A percentile compares a stretch with the other conserved stretches of the same genome.
phyloP scores from a whole-genome alignment of 345 rosid genomes.

The Moricandia moricandioides region DNA sequence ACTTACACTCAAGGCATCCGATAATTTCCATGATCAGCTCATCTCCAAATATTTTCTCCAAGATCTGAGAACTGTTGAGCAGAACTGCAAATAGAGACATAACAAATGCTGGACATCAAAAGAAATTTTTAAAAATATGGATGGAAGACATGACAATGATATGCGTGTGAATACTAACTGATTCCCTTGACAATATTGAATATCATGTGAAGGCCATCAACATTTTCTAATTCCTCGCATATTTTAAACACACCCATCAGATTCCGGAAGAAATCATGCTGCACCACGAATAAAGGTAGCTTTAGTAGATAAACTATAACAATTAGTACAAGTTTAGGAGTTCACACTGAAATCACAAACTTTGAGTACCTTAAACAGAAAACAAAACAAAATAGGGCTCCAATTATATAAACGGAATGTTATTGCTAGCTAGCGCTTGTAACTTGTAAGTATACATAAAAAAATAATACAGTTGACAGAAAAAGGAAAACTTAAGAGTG shows the following conservation, averaged over 20 bases:
- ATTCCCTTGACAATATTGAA: slow-evolving; percentile 91
- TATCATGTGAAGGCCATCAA: slow-evolving; percentile 90
- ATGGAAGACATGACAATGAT: slow-evolving; percentile 10
- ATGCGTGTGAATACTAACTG: slow-evolving; percentile 50
- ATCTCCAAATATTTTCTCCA: slow-evolving; percentile 93
- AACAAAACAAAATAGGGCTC: background rate
- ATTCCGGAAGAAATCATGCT: slow-evolving; percentile 84
- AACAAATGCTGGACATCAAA: slow-evolving; percentile 7
- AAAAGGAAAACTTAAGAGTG: slow-evolving; percentile 20
- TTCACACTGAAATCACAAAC: slow-evolving; percentile 14
- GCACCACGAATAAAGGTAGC: slow-evolving; percentile 39
- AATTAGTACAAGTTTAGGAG: background rate
- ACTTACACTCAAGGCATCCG: slow-evolving; percentile 98
- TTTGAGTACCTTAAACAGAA: slow-evolving; percentile 6
- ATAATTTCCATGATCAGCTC: slow-evolving; percentile 92
- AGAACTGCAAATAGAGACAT: slow-evolving; percentile 55
- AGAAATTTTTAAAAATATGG: background rate
- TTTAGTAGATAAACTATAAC: slow-evolving; percentile 11
- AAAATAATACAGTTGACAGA: background rate
- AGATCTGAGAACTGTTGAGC: slow-evolving; percentile 86
- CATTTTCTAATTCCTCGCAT: slow-evolving; percentile 84
- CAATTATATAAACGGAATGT: slow-evolving; percentile 3
- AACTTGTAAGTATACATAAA: slow-evolving; percentile 6
- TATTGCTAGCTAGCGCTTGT: slow-evolving; percentile 7
- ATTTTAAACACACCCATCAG: slow-evolving; percentile 78